These are phyloP conservation scores for Lentinula sp. DNA, from an alignment of 768 basidiomycete species.

Conservation along the genomic window DNA sequence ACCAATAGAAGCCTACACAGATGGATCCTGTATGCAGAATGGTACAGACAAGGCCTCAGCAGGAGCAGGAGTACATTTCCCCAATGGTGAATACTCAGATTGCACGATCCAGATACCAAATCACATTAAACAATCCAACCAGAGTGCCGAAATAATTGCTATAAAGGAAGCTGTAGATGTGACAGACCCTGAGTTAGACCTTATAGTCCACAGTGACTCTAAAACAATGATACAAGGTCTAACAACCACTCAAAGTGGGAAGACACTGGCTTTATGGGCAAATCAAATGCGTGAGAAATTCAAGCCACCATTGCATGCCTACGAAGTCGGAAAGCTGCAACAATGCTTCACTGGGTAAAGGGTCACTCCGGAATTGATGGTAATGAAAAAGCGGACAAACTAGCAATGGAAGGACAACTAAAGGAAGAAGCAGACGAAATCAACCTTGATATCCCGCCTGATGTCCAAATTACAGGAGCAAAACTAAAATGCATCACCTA, in stretches of 20 bases:
- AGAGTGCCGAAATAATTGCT: background rate
- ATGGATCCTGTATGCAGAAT: constrained; percentile 12
- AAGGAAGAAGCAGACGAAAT: too few relatives aligned
- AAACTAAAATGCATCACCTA: too few relatives aligned
- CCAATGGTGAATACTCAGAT: background rate
- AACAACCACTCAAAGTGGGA: background rate
- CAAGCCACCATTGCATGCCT: too few relatives aligned
- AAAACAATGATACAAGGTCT: background rate
- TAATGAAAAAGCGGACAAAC: too few relatives aligned
- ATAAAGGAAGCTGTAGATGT: background rate
- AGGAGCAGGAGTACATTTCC: constrained; percentile 9
- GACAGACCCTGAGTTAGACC: background rate
- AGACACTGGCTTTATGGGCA: background rate
- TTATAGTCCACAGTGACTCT: background rate
- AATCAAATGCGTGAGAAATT: background rate
- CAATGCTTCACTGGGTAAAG: too few relatives aligned
- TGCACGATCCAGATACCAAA: background rate
- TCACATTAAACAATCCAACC: background rate
- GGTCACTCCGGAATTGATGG: too few relatives aligned
- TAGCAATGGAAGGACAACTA: too few relatives aligned
- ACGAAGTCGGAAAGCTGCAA: too few relatives aligned
- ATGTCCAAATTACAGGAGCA: too few relatives aligned
- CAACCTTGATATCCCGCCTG: too few relatives aligned
- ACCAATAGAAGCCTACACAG: background rate
- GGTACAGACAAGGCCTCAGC: constrained; percentile 11